phyloP scores from a whole-genome alignment of 2,329 filamentous ascomycete genomes.

The Cyphellophora attinorum region DNA sequence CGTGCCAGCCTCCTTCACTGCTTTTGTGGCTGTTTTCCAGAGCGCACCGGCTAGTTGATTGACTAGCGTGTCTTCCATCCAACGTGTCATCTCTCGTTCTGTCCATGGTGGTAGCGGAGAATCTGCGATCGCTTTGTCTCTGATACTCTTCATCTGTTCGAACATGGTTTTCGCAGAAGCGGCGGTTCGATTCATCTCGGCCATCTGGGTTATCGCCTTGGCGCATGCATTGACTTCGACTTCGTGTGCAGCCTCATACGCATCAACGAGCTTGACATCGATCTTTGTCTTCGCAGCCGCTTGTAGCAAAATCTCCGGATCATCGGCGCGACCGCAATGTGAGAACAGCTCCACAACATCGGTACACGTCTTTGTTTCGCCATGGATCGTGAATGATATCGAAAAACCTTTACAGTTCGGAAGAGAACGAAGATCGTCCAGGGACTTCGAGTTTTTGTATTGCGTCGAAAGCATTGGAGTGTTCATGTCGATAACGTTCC shows the following conservation, averaged over 20 bases:
- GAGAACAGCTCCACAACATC: constrained; percentile 13
- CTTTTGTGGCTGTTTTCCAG: constrained; percentile 4
- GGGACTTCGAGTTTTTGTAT: constrained; percentile 13
- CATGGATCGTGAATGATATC: constrained; percentile 7
- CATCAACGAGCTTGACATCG: no score
- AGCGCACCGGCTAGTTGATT: constrained; percentile 6
- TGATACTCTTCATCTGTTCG: constrained; percentile 11
- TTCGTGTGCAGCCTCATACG: no score
- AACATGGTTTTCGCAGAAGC: constrained; percentile 6
- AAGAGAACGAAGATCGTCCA: constrained; percentile 14
- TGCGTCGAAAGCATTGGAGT: constrained; percentile 14
- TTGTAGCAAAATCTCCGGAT: background rate
- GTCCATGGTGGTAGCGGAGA: constrained; percentile 14
- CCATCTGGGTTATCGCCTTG: no score
- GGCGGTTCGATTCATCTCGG: no score
- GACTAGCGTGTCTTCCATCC: constrained; percentile 9
- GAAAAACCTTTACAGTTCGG: constrained; percentile 8
- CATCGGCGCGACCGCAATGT: constrained; percentile 4
- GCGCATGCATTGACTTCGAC: no score
- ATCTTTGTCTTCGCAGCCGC: no score
- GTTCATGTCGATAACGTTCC: constrained; percentile 13
- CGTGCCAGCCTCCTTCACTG: constrained; percentile 2
- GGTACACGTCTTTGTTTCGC: constrained; percentile 8
- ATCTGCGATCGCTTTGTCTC: constrained; percentile 10
- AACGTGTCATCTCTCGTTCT: constrained; percentile 12